A percentile compares a stretch with the other conserved stretches of the same genome.
Conservation (phyloP, 1,284 basidiomycete genomes). For the Ganoderma sinense region DNA sequence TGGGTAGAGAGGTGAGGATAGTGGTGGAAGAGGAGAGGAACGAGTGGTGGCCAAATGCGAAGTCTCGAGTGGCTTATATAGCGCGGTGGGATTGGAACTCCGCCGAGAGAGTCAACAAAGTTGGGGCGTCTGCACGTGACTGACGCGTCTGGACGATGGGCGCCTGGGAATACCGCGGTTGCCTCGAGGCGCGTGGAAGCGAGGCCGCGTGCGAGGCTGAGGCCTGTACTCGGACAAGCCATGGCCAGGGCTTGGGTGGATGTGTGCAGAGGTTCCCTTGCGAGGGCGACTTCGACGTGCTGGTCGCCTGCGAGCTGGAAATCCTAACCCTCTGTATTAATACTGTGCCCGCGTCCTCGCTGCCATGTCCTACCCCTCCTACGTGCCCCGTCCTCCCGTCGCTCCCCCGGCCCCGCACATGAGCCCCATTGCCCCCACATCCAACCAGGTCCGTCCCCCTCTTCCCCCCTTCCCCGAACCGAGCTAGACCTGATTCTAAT, state of each 20-base stretch:
- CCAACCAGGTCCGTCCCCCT: conserved; percentile 38
- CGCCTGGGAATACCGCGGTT: conserved; percentile 3
- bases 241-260: not conserved
- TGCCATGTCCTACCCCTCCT: conserved; percentile 35
- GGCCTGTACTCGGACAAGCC: not conserved
- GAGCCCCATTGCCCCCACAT: conserved; percentile 40
- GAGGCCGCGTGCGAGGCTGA: not conserved
- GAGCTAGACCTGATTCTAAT: conserved; percentile 10
- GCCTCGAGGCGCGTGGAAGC: conserved; percentile 13
- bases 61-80: conserved; percentile 39
- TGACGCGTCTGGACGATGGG: conserved; percentile 32
- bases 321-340: conserved; percentile 15
- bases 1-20: conserved; percentile 29
- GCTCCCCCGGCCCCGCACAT: conserved; percentile 35
- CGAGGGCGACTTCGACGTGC: conserved; percentile 20
- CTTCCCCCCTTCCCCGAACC: not conserved
- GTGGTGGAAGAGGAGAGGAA: conserved; percentile 39
- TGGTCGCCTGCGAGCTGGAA: conserved; percentile 1
- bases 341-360: conserved; percentile 18
- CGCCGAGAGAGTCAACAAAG: conserved; percentile 39
- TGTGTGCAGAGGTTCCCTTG: conserved; percentile 9
- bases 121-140: conserved; percentile 37
- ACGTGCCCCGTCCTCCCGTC: conserved; percentile 38
- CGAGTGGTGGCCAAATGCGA: conserved; percentile 34
- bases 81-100: conserved; percentile 43